Conservation (phyloP, 768 basidiomycete genomes). For the Russula virescens region DNA sequence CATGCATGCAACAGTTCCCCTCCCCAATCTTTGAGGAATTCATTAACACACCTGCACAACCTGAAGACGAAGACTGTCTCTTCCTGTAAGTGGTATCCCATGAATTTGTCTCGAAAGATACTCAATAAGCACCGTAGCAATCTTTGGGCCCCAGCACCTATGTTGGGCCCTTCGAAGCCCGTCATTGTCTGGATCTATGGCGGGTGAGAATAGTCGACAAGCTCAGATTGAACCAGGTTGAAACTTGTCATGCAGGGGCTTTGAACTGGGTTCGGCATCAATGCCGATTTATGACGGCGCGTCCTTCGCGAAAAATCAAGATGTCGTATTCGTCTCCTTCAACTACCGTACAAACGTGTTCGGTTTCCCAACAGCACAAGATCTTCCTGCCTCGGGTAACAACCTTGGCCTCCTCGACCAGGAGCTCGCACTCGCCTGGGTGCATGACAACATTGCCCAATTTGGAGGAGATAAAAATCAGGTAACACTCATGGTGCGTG, state of each 20-base stretch:
- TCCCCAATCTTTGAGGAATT: not conserved
- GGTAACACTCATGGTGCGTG: slow-evolving; percentile 32
- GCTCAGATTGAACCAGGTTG: not conserved
- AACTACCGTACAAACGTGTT: slow-evolving; percentile 19
- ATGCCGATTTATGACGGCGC: slow-evolving; percentile 13
- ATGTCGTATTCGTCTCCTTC: slow-evolving; percentile 11
- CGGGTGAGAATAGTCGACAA: slow-evolving; percentile 1
- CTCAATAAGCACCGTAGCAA: not conserved
- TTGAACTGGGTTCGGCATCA: slow-evolving; percentile 3
- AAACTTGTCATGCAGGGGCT: slow-evolving; percentile 1
- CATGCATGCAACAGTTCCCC: slow-evolving; percentile 15
- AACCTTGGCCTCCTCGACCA: slow-evolving; percentile 15
- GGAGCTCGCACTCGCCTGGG: slow-evolving; percentile 42
- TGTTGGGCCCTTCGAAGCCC: slow-evolving; percentile 1
- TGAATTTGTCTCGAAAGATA: not conserved
- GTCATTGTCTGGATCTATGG: slow-evolving; percentile 19
- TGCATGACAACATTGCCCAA: slow-evolving; percentile 49
- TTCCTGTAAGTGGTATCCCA: not conserved
- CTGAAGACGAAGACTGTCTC: slow-evolving; percentile 15
- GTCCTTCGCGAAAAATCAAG: slow-evolving; percentile 16
- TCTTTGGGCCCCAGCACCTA: slow-evolving; percentile 11
- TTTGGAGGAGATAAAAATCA: slow-evolving; percentile 58
- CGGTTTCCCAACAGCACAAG: slow-evolving; percentile 11
- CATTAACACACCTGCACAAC: not conserved
- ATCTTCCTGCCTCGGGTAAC: slow-evolving; percentile 1